phyloP scores from a whole-genome alignment of 2,329 filamentous ascomycete species.

The Cladosporium austrohemisphaericum region DNA sequence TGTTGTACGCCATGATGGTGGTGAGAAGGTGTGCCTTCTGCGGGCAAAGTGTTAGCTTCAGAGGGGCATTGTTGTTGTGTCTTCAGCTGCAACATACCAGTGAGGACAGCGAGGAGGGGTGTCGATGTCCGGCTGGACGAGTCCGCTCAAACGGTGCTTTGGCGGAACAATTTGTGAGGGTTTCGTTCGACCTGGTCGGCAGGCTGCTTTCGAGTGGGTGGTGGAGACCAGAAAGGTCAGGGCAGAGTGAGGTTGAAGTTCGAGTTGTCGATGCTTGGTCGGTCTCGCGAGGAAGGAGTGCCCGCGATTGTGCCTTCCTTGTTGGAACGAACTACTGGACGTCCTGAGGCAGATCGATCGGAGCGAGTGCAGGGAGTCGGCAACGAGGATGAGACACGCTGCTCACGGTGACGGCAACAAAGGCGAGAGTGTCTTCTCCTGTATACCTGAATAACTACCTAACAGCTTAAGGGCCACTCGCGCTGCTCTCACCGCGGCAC shows the following conservation, averaged over 20 bases:
- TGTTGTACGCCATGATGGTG: constrained; percentile 19
- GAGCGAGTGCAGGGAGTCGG: too few species aligned
- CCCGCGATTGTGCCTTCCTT: not conserved
- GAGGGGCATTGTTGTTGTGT: not conserved
- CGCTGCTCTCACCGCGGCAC: constrained; percentile 5
- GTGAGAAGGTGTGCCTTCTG: constrained; percentile 1
- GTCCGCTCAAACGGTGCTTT: too few species aligned
- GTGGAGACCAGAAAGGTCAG: not conserved
- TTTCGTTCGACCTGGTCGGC: too few species aligned
- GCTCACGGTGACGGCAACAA: not conserved
- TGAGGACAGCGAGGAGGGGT: not conserved
- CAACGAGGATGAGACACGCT: not conserved
- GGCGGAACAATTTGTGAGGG: too few species aligned
- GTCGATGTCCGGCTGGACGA: too few species aligned
- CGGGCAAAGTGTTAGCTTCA: not conserved
- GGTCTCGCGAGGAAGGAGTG: constrained; percentile 1
- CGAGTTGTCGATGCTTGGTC: not conserved
- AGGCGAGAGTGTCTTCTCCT: not conserved
- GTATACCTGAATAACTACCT: not conserved
- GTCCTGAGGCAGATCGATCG: constrained; percentile 8
- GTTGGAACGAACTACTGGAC: too few species aligned
- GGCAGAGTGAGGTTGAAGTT: not conserved
- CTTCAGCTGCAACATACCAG: constrained; percentile 6
- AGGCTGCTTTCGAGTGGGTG: not conserved
- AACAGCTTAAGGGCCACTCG: too few species aligned